A percentile compares a stretch with the other conserved stretches of the same genome.
Conservation (phyloP, 106 monocot genomes). For the Iris macrosiphon region DNA sequence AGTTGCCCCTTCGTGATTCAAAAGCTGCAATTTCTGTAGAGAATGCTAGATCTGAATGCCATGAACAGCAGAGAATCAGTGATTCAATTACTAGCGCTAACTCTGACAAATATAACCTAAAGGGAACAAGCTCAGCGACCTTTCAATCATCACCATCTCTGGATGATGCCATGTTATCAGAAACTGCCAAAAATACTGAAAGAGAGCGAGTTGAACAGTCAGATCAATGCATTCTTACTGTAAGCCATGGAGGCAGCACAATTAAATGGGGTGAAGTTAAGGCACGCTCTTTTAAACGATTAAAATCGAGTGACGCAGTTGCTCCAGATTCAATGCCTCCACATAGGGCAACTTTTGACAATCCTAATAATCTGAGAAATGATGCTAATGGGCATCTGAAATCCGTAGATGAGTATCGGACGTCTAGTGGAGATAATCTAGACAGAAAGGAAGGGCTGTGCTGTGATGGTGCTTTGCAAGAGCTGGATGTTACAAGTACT, state of each 20-base stretch:
- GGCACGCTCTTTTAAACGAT: slow-evolving; percentile 69
- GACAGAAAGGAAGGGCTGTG: slow-evolving; percentile 6
- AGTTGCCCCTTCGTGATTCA: slow-evolving; percentile 51
- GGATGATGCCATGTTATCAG: slow-evolving; percentile 1
- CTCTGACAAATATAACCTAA: slow-evolving; percentile 15
- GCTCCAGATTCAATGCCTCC: slow-evolving; percentile 10
- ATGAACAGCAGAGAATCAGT: slow-evolving; percentile 15
- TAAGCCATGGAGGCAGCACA: slow-evolving; percentile 20
- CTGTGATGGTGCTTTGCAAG: slow-evolving; percentile 15
- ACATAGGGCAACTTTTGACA: slow-evolving; percentile 9
- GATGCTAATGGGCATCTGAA: slow-evolving; percentile 17
- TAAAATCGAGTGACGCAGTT: slow-evolving; percentile 33
- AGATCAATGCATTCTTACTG: slow-evolving; percentile 12
- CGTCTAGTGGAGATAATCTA: slow-evolving; percentile 13
- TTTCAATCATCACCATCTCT: slow-evolving; percentile 19
- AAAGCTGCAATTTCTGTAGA: slow-evolving; percentile 27
- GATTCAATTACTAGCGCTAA: slow-evolving; percentile 10
- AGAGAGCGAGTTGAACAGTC: slow-evolving; percentile 17
- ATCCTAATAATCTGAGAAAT: slow-evolving; percentile 1
- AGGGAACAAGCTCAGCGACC: slow-evolving; percentile 4
- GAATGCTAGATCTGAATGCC: slow-evolving; percentile 18
- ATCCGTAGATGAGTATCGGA: slow-evolving; percentile 21
- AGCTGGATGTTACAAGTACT: slow-evolving; percentile 7
- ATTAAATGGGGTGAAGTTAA: slow-evolving; percentile 98
- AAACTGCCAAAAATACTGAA: slow-evolving; percentile 10